Conservation (phyloP, 192 early-diverging fungal genomes). For the Mortierella antarctica region DNA sequence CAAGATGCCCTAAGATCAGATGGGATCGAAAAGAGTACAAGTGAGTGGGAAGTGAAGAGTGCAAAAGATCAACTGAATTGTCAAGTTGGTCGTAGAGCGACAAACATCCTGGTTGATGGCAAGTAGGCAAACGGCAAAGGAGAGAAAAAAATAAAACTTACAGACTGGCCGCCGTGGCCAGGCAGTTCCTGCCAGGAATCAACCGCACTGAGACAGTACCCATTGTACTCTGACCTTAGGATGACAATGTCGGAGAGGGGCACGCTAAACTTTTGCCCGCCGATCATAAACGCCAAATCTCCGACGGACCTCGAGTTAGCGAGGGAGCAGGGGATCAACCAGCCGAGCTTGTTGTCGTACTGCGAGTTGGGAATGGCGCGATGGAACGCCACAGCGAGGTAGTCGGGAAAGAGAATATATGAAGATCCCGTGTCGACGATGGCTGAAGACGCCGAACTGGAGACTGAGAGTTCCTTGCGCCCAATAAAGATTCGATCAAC, state of each 20-base stretch:
- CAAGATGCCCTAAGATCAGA: conserved; percentile 32
- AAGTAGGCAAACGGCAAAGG: conserved; percentile 48
- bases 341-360: conserved; percentile 35
- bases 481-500: conserved; percentile 55
- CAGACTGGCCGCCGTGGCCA: conserved; percentile 45
- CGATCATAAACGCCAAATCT: conserved; percentile 37
- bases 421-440: conserved; percentile 72
- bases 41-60: background rate
- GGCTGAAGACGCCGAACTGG: conserved; percentile 52
- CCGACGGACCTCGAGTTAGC: conserved; percentile 38
- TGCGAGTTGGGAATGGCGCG: conserved; percentile 39
- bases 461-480: conserved; percentile 30
- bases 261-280: conserved; percentile 26
- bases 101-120: background rate
- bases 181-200: conserved; percentile 45
- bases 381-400: conserved; percentile 45
- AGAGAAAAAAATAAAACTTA: conserved; percentile 19
- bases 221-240: conserved; percentile 35
- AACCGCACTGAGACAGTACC: conserved; percentile 40
- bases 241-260: conserved; percentile 52
- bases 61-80: background rate
- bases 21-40: background rate
- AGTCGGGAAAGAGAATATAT: conserved; percentile 59
- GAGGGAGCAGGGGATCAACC: conserved; percentile 33
- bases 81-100: background rate